Conservation (phyloP, 1,139 yeast species). For the Zygoascus hellenicus region DNA sequence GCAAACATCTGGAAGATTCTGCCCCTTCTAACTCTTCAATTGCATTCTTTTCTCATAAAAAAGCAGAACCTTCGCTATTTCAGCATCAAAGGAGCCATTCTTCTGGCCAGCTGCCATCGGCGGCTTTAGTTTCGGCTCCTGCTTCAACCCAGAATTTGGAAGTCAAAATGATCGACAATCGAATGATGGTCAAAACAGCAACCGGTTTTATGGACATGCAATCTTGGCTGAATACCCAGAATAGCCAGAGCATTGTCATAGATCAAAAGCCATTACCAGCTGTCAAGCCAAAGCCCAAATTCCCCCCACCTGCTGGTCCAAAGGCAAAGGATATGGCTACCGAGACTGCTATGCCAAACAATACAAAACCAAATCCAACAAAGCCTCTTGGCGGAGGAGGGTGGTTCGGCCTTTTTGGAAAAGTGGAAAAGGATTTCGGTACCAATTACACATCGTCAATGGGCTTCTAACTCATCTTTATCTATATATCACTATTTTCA, state of each 20-base stretch:
- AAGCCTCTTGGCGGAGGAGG: neutral
- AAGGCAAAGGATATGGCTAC: neutral
- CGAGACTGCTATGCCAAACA: neutral
- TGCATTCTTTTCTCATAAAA: too few species aligned
- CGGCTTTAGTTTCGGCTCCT: slow-evolving; percentile 1
- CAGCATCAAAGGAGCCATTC: too few species aligned
- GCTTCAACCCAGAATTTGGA: slow-evolving; percentile 18
- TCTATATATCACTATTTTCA: too few species aligned
- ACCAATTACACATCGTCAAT: slow-evolving; percentile 7
- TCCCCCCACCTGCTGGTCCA: neutral
- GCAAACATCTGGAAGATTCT: too few species aligned
- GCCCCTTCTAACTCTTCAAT: too few species aligned
- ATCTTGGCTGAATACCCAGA: slow-evolving; percentile 28
- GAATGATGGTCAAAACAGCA: slow-evolving; percentile 30
- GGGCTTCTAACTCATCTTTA: slow-evolving; percentile 2
- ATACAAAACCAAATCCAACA: neutral
- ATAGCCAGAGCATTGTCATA: slow-evolving; percentile 9
- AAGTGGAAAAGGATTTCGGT: slow-evolving; percentile 9
- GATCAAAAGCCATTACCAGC: slow-evolving; percentile 3
- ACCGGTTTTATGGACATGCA: slow-evolving; percentile 31
- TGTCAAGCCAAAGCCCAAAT: neutral
- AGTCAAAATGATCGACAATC: slow-evolving; percentile 28
- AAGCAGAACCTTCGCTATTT: too few species aligned
- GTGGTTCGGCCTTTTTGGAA: slow-evolving; percentile 6
- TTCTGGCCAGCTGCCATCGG: neutral